These are phyloP conservation scores for Cylindrotheca closterium DNA, from an alignment of 108 stramenopile genomes.

Conservation along the genomic window DNA sequence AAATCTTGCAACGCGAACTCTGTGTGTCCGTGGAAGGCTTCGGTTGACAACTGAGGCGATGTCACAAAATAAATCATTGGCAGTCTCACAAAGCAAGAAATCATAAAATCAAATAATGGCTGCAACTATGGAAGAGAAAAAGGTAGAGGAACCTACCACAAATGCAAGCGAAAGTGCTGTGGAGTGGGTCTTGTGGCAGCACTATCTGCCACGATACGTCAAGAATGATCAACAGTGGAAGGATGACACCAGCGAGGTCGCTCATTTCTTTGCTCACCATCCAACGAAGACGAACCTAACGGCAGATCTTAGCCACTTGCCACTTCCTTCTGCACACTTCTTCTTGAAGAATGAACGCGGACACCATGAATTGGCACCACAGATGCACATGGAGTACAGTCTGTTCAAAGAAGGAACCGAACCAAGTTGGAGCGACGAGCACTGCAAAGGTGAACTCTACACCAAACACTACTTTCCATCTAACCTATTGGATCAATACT, in stretches of 20 bases:
- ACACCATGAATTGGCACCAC: constrained; percentile 3
- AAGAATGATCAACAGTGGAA: constrained; percentile 9
- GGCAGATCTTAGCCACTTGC: constrained; percentile 12
- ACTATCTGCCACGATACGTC: constrained; percentile 4
- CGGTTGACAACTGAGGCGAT: no score
- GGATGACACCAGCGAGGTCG: constrained; percentile 1
- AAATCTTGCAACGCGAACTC: no score
- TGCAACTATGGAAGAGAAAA: neutral
- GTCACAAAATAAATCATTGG: no score
- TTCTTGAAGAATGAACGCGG: constrained; percentile 15
- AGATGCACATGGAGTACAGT: constrained; percentile 52
- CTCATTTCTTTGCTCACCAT: constrained; percentile 20
- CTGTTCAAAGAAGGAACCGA: constrained; percentile 89
- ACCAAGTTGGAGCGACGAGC: constrained; percentile 89
- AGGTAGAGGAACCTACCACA: neutral
- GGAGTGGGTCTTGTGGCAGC: constrained; percentile 20
- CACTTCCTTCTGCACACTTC: constrained; percentile 9
- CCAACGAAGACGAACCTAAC: constrained; percentile 13
- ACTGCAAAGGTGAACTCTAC: constrained; percentile 81
- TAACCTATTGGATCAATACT: constrained; percentile 74
- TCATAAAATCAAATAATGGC: no score
- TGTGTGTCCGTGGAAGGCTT: no score
- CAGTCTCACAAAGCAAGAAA: no score
- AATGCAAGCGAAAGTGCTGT: neutral
- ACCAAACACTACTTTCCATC: constrained; percentile 62